Conservation (phyloP, 2,329 filamentous ascomycete genomes). For the Knufia petricola region DNA sequence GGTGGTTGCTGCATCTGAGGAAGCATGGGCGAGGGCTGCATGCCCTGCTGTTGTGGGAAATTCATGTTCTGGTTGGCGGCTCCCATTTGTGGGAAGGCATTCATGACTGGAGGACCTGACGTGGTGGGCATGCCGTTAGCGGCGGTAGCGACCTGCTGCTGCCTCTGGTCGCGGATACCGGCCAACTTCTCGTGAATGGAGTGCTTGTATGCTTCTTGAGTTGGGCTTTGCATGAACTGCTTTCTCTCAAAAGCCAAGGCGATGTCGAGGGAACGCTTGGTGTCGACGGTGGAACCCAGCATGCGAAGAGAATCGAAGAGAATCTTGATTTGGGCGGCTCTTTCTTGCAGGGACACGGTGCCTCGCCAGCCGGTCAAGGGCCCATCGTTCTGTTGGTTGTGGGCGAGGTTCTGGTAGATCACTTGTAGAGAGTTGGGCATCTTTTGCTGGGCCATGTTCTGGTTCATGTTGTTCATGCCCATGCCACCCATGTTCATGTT, state of each 20-base stretch:
- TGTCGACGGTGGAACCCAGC: conserved; percentile 34
- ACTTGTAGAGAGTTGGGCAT: conserved; percentile 19
- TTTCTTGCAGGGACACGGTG: conserved; percentile 31
- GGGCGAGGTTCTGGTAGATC: conserved; percentile 16
- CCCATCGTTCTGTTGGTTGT: conserved; percentile 33
- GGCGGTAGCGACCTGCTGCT: conserved; percentile 30
- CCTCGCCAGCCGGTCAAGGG: conserved; percentile 38
- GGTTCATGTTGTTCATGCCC: conserved; percentile 8
- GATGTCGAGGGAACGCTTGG: conserved; percentile 31
- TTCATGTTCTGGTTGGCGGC: conserved; percentile 29
- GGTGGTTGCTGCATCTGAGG: conserved; percentile 26
- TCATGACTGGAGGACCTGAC: conserved; percentile 19
- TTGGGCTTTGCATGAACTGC: conserved; percentile 30
- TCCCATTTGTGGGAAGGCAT: conserved; percentile 26
- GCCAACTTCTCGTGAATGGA: conserved; percentile 36
- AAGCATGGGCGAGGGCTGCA: conserved; percentile 42
- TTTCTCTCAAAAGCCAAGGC: conserved; percentile 38
- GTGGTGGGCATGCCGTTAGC: conserved; percentile 28
- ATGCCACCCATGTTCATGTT: conserved; percentile 17
- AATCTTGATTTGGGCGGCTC: conserved; percentile 35
- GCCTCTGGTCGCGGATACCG: conserved; percentile 36
- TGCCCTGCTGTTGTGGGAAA: conserved; percentile 37
- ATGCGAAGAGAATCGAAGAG: conserved; percentile 40
- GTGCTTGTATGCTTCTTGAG: conserved; percentile 34
- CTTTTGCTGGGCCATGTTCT: neutral